These are phyloP conservation scores for Takakia lepidozioides DNA, from an alignment of 225 moss, liverwort and hornwort species.

Conservation along the genomic window DNA sequence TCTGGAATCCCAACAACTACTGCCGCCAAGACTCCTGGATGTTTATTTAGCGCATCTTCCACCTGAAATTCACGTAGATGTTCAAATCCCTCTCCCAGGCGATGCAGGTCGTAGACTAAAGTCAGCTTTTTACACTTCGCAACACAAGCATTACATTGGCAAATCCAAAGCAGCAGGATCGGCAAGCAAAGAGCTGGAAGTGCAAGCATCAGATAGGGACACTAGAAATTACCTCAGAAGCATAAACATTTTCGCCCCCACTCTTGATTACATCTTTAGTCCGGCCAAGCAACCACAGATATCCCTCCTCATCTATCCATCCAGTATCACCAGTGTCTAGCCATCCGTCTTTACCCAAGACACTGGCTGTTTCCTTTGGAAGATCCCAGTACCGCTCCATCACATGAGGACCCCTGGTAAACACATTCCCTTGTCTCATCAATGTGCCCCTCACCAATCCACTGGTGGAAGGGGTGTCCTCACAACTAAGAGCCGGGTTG, in stretches of 20 bases:
- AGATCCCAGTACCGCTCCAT: constrained; percentile 92
- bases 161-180: background rate
- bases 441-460: no score
- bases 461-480: no score
- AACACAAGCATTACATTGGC: background rate
- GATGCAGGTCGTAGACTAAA: background rate
- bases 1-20: constrained; percentile 79
- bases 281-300: constrained; percentile 79
- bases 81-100: no score
- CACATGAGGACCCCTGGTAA: constrained; percentile 91
- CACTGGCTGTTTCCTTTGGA: constrained; percentile 44
- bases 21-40: constrained; percentile 69
- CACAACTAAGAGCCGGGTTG: background rate
- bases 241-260: constrained; percentile 93
- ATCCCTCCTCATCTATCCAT: constrained; percentile 75
- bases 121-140: background rate
- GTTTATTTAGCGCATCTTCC: constrained; percentile 60
- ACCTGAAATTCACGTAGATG: no score
- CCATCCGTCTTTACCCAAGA: constrained; percentile 64
- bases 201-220: no score
- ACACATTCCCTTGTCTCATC: constrained; percentile 41
- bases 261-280: constrained; percentile 89
- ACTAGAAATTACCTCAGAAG: constrained; percentile 73
- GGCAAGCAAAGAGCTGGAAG: no score
- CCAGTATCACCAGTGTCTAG: constrained; percentile 82